Evolutionary conservation across 768 basidiomycete species (phyloP).

Genomic region (Serpula lacrymans): DNA sequence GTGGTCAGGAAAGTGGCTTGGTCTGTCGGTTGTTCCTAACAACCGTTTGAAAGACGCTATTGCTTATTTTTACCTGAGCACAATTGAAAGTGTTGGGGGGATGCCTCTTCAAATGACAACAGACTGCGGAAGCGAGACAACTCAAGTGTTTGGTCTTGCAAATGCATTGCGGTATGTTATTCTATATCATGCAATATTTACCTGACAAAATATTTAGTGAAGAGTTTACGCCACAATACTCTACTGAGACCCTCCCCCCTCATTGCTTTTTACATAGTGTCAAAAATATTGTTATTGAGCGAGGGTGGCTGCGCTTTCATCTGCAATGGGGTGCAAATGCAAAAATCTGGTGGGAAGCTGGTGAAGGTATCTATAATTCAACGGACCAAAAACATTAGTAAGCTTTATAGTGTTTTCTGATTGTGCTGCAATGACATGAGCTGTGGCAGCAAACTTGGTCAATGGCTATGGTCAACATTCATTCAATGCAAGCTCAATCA

Average conservation of each 20-base stretch:
- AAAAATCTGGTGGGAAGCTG: not conserved
- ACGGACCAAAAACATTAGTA: not conserved
- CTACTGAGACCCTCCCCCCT: not conserved
- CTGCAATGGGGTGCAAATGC: not conserved
- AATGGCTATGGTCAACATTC: not conserved
- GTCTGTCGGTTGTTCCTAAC: constrained; percentile 35
- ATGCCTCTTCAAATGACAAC: not conserved
- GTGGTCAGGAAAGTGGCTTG: constrained; percentile 27
- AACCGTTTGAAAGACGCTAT: constrained; percentile 28
- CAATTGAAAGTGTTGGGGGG: constrained; percentile 28
- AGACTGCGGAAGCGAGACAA: not conserved
- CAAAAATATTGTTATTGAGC: not conserved
- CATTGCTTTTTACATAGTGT: not conserved
- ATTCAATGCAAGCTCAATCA: not conserved
- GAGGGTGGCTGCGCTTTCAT: not conserved
- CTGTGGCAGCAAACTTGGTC: not conserved
- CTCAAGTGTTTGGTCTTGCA: not conserved
- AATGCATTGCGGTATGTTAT: not conserved
- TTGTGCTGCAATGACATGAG: not conserved
- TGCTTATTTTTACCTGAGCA: constrained; percentile 29
- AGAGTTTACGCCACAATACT: not conserved
- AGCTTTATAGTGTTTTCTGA: not conserved
- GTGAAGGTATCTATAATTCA: not conserved
- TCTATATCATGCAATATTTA: no score
- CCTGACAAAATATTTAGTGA: not conserved